A percentile compares a stretch with the other conserved stretches of the same genome.
These are phyloP conservation scores for Helichrysum umbraculigerum DNA, from an alignment of 129 eudicot species.

Conservation along the genomic window DNA sequence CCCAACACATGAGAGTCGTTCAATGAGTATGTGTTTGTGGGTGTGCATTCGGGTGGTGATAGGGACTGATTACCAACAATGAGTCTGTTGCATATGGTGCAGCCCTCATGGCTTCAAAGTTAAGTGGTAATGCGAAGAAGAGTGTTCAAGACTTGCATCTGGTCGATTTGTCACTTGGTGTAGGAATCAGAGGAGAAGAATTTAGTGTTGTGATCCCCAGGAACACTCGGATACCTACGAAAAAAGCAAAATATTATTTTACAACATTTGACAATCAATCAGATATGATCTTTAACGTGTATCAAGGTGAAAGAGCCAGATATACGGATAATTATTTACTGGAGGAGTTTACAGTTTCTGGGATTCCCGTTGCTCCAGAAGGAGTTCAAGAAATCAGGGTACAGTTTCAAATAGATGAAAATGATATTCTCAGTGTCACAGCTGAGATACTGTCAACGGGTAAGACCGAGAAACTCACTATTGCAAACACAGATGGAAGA, in stretches of 20 bases:
- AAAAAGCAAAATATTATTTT: neutral
- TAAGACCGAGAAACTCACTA: neutral
- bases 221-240: constrained; percentile 21
- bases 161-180: constrained; percentile 16
- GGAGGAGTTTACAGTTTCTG: neutral
- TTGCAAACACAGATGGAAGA: neutral
- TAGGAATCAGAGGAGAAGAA: neutral
- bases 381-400: neutral
- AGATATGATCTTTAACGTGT: neutral
- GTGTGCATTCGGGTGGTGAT: too few species aligned
- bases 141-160: neutral
- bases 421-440: neutral
- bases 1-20: too few species aligned
- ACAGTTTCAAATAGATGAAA: neutral
- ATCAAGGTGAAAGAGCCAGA: constrained; percentile 6
- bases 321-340: constrained; percentile 7
- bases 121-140: neutral
- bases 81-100: too few species aligned
- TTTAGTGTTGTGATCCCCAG: neutral
- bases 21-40: too few species aligned
- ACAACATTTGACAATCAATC: neutral
- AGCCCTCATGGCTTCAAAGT: too few species aligned
- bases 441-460: neutral
- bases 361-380: constrained; percentile 10
- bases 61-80: too few species aligned